phyloP scores from a whole-genome alignment of 306 rosid genomes.

The Prosopis cineraria region DNA sequence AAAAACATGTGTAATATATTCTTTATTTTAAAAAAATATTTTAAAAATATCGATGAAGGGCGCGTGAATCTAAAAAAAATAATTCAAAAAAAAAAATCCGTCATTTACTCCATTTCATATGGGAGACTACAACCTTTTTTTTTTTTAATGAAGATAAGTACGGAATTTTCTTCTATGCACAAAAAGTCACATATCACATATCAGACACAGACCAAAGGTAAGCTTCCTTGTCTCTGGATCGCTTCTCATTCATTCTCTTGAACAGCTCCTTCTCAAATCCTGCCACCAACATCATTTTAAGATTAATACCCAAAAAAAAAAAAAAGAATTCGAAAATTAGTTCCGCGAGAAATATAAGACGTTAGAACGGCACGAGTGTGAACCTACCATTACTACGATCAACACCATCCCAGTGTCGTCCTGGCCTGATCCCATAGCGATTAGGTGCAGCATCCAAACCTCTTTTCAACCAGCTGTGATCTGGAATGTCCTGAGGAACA shows the following conservation, averaged over 20 bases:
- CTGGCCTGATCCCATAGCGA: conserved; percentile 82
- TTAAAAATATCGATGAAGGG: neutral
- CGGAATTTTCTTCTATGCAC: neutral
- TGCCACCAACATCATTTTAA: conserved; percentile 32
- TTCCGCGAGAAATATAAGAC: conserved; percentile 1
- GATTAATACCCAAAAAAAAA: neutral
- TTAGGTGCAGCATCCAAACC: conserved; percentile 79
- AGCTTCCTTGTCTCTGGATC: conserved; percentile 80
- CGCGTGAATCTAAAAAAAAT: neutral
- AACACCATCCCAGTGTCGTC: conserved; percentile 97
- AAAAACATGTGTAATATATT: neutral
- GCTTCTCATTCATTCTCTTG: conserved; percentile 74
- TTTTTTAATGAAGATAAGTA: neutral
- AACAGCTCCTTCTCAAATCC: conserved; percentile 77
- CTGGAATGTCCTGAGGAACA: conserved; percentile 84
- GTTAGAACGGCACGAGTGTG: conserved; percentile 2
- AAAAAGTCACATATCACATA: conserved; percentile 69
- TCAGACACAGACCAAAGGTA: conserved; percentile 93
- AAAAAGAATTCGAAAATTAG: neutral
- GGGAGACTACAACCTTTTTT: neutral
- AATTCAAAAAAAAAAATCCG: neutral
- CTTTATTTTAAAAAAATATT: neutral
- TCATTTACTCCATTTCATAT: neutral
- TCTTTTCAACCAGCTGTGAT: conserved; percentile 86
- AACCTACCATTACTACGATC: conserved; percentile 91